phyloP scores from a whole-genome alignment of 768 basidiomycete genomes.

The Suillus occidentalis region DNA sequence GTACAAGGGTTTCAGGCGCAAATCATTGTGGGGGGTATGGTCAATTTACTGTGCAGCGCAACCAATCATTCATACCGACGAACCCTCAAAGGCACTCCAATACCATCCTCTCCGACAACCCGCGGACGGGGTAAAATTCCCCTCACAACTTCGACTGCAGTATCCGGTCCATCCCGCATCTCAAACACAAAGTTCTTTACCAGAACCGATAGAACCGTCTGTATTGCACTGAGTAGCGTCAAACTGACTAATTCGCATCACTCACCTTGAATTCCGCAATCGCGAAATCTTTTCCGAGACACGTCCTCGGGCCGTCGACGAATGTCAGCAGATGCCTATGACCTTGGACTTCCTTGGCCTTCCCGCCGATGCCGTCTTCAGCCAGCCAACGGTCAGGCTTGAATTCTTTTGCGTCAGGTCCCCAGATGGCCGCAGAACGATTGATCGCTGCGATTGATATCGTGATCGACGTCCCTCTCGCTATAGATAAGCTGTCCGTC shows the following conservation, averaged over 20 bases:
- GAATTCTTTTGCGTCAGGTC: conserved; percentile 55
- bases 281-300: conserved; percentile 50
- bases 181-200: conserved; percentile 33
- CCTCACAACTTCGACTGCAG: conserved; percentile 11
- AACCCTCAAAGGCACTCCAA: conserved; percentile 31
- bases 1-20: background rate
- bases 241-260: background rate
- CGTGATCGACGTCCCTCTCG: conserved; percentile 46
- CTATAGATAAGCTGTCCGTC: conserved; percentile 42
- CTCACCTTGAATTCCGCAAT: conserved; percentile 35
- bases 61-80: conserved; percentile 19
- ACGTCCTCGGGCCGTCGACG: conserved; percentile 50
- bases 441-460: conserved; percentile 50
- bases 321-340: conserved; percentile 53
- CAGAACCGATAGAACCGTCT: conserved; percentile 46
- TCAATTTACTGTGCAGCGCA: background rate
- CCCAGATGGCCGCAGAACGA: conserved; percentile 57
- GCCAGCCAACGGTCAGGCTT: conserved; percentile 65
- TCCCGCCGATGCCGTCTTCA: conserved; percentile 25
- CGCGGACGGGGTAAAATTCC: conserved; percentile 22
- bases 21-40: background rate
- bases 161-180: conserved; percentile 19
- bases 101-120: conserved; percentile 25
- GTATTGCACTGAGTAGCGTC: background rate
- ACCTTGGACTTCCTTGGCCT: conserved; percentile 45